Conservation (phyloP, 1,139 yeast species). For the Suhomyces bokatorum region DNA sequence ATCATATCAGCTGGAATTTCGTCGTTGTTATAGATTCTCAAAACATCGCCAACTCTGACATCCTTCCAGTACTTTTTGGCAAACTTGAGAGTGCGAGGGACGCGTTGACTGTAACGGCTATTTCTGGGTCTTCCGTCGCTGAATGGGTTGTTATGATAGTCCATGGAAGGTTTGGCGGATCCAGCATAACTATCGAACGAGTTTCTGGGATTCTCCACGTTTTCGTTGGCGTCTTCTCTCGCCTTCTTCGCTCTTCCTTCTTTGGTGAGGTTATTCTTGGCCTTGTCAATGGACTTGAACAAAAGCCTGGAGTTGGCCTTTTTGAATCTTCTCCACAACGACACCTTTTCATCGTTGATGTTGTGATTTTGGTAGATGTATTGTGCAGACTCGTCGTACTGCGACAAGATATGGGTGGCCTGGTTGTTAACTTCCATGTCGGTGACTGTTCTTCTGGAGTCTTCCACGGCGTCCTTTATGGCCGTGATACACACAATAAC, state of each 20-base stretch:
- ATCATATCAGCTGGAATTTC: constrained; percentile 60
- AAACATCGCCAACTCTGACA: constrained; percentile 54
- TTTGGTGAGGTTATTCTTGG: constrained; percentile 36
- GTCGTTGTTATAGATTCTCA: constrained; percentile 54
- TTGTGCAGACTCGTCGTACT: constrained; percentile 11
- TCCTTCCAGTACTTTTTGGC: constrained; percentile 51
- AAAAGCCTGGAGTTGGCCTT: constrained; percentile 43
- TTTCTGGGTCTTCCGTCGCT: constrained; percentile 13
- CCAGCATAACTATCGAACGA: constrained; percentile 34
- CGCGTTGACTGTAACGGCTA: constrained; percentile 1
- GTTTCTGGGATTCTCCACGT: constrained; percentile 23
- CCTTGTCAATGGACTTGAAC: constrained; percentile 29
- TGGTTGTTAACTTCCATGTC: constrained; percentile 59
- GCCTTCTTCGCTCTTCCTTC: constrained; percentile 38
- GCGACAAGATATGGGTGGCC: constrained; percentile 43
- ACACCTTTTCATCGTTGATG: constrained; percentile 49
- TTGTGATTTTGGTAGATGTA: constrained; percentile 42
- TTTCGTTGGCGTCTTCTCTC: constrained; percentile 21
- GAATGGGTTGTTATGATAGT: constrained; percentile 23
- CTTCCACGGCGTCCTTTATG: constrained; percentile 58
- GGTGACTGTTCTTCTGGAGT: constrained; percentile 52
- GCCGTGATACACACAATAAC: constrained; percentile 58
- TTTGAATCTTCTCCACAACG: constrained; percentile 62
- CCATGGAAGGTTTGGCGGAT: constrained; percentile 9
- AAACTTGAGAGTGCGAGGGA: constrained; percentile 31